A percentile compares a stretch with the other conserved stretches of the same genome.
Conservation (phyloP, 1,284 basidiomycete genomes). For the Ceratobasidium sp. region DNA sequence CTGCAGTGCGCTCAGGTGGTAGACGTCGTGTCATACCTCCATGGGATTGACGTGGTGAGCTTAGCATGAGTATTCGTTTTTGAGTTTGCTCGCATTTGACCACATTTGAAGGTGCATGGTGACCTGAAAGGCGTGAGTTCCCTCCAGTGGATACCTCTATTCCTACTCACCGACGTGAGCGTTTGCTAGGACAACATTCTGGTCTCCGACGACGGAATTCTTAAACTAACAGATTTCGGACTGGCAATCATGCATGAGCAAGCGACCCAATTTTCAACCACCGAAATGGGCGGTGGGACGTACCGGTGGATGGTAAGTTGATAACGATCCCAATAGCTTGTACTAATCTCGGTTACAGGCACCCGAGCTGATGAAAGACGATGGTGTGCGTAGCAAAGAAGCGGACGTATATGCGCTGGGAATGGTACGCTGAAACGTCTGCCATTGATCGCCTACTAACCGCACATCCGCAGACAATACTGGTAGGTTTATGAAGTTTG, state of each 20-base stretch:
- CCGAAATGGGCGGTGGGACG: not conserved
- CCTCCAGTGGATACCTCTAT: not conserved
- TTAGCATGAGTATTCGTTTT: no score
- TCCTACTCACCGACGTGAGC: no score
- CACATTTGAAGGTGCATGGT: conserved; percentile 9
- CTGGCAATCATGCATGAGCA: not conserved
- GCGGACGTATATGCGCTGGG: conserved; percentile 10
- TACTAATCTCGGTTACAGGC: not conserved
- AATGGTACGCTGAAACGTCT: no score
- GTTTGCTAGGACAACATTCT: not conserved
- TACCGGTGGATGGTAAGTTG: not conserved
- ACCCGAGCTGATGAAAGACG: not conserved
- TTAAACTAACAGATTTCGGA: not conserved
- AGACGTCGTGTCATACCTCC: not conserved
- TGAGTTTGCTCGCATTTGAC: no score
- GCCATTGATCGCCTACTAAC: no score
- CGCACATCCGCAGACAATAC: no score
- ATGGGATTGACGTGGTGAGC: not conserved
- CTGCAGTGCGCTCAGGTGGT: not conserved
- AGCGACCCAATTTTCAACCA: not conserved
- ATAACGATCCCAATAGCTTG: no score
- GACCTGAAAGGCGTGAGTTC: conserved; percentile 3
- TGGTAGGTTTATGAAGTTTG: no score
- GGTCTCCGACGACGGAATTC: not conserved
- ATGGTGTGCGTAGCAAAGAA: not conserved